phyloP scores from a whole-genome alignment of 257 asterid species.

The Scutellaria baicalensis region DNA sequence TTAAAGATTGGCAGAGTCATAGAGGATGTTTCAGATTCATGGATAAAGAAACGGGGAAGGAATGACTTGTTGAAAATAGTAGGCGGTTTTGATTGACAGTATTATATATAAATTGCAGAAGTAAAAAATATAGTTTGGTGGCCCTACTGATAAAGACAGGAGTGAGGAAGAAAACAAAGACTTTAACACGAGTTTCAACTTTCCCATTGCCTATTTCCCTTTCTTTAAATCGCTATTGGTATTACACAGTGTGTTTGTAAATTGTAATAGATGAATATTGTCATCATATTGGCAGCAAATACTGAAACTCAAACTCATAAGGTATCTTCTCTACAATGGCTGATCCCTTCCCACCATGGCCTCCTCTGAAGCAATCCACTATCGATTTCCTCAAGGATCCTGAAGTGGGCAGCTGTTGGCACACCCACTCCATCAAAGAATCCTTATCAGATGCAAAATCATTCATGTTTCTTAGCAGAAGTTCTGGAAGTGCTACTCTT shows the following conservation, averaged over 20 bases:
- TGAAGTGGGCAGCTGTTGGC: slow-evolving; percentile 77
- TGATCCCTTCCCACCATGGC: slow-evolving; percentile 31
- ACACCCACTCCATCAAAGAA: slow-evolving; percentile 64
- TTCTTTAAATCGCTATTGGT: no score
- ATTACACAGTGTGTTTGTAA: background rate
- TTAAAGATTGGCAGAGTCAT: slow-evolving; percentile 11
- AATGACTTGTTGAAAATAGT: background rate
- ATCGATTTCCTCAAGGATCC: slow-evolving; percentile 77
- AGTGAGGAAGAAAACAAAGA: background rate
- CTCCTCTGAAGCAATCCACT: slow-evolving; percentile 60
- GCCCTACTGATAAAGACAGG: slow-evolving; percentile 12
- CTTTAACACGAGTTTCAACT: no score
- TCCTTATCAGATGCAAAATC: slow-evolving; percentile 54
- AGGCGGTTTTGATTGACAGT: background rate
- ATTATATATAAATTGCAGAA: background rate
- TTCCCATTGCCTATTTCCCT: no score
- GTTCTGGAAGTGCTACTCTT: slow-evolving; percentile 65
- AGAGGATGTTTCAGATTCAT: background rate
- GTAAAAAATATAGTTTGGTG: background rate
- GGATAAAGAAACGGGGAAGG: background rate
- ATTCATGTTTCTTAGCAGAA: slow-evolving; percentile 49
- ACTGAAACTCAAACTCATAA: slow-evolving; percentile 73
- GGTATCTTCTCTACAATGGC: slow-evolving; percentile 61
- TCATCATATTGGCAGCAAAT: slow-evolving; percentile 31
- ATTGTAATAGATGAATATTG: background rate